These are phyloP conservation scores for Candida dubliniensis DNA, from an alignment of 1,139 yeast genomes.

Conservation along the genomic window DNA sequence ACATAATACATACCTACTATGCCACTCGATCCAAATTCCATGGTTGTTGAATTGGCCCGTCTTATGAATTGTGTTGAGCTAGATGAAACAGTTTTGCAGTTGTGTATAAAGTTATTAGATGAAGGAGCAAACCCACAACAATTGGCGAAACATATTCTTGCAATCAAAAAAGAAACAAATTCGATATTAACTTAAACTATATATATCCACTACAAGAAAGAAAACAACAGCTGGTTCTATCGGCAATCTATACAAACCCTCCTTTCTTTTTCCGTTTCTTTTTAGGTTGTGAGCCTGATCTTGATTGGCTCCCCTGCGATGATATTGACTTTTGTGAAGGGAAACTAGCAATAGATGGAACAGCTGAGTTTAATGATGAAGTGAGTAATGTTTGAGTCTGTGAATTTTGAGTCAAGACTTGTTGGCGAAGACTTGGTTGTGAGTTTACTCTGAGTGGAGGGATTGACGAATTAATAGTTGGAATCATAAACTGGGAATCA, in stretches of 20 bases:
- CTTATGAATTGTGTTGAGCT: constrained; percentile 26
- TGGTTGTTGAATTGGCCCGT: constrained; percentile 28
- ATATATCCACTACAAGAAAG: not conserved
- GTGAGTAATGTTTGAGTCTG: constrained; percentile 6
- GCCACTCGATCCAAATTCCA: constrained; percentile 15
- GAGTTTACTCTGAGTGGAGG: constrained; percentile 4
- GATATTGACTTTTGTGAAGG: constrained; percentile 6
- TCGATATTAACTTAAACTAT: constrained; percentile 16
- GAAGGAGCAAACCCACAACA: constrained; percentile 38
- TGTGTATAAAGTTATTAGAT: constrained; percentile 39
- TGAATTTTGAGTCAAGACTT: constrained; percentile 3
- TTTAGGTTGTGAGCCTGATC: constrained; percentile 12
- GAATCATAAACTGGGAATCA: constrained; percentile 4
- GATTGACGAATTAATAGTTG: constrained; percentile 1
- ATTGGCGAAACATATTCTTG: constrained; percentile 29
- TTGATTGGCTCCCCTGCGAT: constrained; percentile 4
- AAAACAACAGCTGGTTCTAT: not conserved
- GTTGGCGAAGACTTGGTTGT: constrained; percentile 4
- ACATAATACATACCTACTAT: not conserved
- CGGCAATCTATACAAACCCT: constrained; percentile 22
- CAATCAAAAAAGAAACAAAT: constrained; percentile 28
- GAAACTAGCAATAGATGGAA: not conserved
- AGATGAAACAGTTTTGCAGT: constrained; percentile 31
- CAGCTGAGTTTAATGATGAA: not conserved
- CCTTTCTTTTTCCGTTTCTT: constrained; percentile 29